Evolutionary conservation across 2,329 filamentous ascomycete species (phyloP).

Genomic region (Plenodomus biglobosus): DNA sequence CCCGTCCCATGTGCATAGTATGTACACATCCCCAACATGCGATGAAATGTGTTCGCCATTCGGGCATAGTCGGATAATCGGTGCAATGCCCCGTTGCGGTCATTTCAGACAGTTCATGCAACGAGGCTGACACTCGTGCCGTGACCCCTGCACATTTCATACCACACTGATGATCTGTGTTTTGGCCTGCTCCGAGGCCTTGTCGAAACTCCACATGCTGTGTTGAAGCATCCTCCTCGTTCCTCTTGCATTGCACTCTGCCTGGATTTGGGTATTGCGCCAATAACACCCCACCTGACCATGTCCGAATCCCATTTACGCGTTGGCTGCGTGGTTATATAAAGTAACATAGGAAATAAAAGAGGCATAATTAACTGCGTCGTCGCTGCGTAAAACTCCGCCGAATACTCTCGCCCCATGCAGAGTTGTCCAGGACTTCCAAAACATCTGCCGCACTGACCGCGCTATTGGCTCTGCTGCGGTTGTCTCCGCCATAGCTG

Average conservation of each 20-base stretch:
- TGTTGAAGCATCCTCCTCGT: background rate
- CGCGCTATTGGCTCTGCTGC: slow-evolving; percentile 65
- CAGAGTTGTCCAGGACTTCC: slow-evolving; percentile 82
- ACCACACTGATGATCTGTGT: background rate
- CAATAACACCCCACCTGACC: too few species aligned
- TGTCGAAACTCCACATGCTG: background rate
- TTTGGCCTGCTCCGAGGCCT: background rate
- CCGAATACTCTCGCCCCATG: slow-evolving; percentile 91
- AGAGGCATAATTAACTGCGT: slow-evolving; percentile 13
- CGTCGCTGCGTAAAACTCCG: slow-evolving; percentile 75
- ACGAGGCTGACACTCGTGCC: background rate
- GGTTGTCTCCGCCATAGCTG: slow-evolving; percentile 45
- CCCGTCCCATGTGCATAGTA: background rate
- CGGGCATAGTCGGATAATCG: background rate
- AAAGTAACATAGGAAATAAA: background rate
- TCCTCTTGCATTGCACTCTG: background rate
- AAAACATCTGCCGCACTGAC: slow-evolving; percentile 77
- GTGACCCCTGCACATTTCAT: background rate
- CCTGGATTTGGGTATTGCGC: background rate
- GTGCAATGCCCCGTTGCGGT: background rate
- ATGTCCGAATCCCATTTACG: too few species aligned
- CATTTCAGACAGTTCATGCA: background rate
- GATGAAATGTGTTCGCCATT: background rate
- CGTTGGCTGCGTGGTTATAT: background rate
- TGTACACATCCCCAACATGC: background rate